These are phyloP conservation scores for Candida nemodendra DNA, from an alignment of 805 yeast species.

Conservation along the genomic window DNA sequence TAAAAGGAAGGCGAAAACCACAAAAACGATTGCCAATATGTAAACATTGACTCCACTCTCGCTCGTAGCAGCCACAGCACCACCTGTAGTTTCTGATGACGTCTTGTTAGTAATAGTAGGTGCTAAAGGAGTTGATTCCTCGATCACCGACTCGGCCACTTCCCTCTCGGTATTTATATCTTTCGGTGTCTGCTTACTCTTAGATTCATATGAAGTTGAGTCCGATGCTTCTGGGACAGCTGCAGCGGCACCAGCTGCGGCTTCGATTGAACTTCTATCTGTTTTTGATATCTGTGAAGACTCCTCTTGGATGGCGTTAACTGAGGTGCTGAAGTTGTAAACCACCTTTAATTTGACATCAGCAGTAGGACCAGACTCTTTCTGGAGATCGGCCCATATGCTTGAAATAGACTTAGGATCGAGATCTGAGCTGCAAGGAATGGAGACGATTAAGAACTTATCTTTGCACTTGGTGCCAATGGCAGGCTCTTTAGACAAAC, in stretches of 20 bases:
- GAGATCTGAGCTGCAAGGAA: slow-evolving; percentile 66
- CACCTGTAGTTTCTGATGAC: neutral
- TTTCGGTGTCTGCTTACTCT: neutral
- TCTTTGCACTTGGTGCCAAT: slow-evolving; percentile 80
- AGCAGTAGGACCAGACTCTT: slow-evolving; percentile 41
- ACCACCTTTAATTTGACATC: slow-evolving; percentile 34
- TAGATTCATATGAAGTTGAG: slow-evolving; percentile 1
- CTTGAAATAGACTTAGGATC: slow-evolving; percentile 59
- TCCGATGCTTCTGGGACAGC: slow-evolving; percentile 9
- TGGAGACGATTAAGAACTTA: slow-evolving; percentile 85
- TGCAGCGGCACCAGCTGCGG: slow-evolving; percentile 14
- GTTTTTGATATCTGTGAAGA: slow-evolving; percentile 20
- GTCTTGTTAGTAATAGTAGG: slow-evolving; percentile 1
- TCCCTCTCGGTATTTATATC: neutral
- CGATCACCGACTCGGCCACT: neutral
- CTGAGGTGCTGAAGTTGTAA: slow-evolving; percentile 28
- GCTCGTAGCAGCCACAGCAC: neutral
- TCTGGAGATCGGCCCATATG: slow-evolving; percentile 70
- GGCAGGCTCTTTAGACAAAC: slow-evolving; percentile 71
- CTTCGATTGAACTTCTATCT: slow-evolving; percentile 17
- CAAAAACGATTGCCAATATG: slow-evolving; percentile 16
- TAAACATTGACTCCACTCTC: slow-evolving; percentile 7
- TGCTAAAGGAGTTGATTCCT: slow-evolving; percentile 3
- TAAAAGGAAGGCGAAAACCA: slow-evolving; percentile 18
- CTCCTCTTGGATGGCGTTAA: slow-evolving; percentile 33